Base-by-base conservation (phyloP, 2,329 filamentous ascomycete genomes). In the Thermothelomyces thermophilus region DNA sequence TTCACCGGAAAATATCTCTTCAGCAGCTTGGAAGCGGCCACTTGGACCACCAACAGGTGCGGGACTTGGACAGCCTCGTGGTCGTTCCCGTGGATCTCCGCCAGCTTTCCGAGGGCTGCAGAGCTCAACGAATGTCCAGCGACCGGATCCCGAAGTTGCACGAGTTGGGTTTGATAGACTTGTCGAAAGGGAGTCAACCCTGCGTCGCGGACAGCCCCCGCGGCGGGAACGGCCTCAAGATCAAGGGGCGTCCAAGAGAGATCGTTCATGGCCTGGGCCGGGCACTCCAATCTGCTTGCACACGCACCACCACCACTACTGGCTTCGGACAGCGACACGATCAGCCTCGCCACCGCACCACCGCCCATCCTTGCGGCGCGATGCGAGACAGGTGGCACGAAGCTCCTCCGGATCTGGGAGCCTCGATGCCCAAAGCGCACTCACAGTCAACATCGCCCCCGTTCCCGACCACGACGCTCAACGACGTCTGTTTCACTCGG, bases 271-370 rank as follows among this genome's bases (percentile, higher is more conserved):
- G 45, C 13, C 20, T 16, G 30, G 26, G 31, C 17, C 43, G 16
- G 43, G 28, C 19, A 36, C 9, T 14, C 57, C 59, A 54, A 59
- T 75, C 56, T 79, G 77, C 58, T 57, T 79, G 51, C 78, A 82
- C 62, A 78, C 73, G 56, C 79, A 82, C 58, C 77, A 82, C 58
- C 78, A 82, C 63, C 78, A 82, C 66, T 82, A 81, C 68, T 81
- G 78, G 78, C 73, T 55, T 67, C 62, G 60, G 3, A 45, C n/a
- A n/a, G n/a, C n/a, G n/a, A n/a, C 50, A 9, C 53, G 62, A 52
- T 48, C 58, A 7, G 48, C 56, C 41, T 48, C 60, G 13, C 50
- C 54, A 35, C 47, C 44, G 50, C 36, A 34, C 31, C 26, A 24
- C 35, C 37, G 41, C 13, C 50, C 53, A 17, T 30, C 35, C 34